These are phyloP conservation scores for Didymella segeticola DNA, from an alignment of 2,329 filamentous ascomycete genomes.

Conservation along the genomic window DNA sequence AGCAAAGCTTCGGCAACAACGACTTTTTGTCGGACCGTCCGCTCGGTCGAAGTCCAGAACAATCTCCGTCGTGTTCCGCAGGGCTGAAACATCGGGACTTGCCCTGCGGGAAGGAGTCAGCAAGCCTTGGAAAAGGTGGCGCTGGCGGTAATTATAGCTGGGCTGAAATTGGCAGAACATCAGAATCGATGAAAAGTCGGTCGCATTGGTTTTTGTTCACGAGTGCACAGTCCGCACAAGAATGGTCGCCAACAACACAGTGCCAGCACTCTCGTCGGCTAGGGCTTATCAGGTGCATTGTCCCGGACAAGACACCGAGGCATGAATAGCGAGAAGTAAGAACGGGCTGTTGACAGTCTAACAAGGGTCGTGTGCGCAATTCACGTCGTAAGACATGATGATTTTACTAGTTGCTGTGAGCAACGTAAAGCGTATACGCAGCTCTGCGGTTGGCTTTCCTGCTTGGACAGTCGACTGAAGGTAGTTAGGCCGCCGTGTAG, in stretches of 20 bases:
- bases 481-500: background rate
- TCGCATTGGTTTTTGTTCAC: background rate
- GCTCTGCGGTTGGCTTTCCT: background rate
- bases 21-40: background rate
- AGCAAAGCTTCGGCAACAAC: background rate
- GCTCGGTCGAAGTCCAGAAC: background rate
- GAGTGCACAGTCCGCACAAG: background rate
- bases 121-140: background rate
- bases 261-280: background rate
- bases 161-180: slow-evolving; percentile 1
- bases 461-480: background rate
- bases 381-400: background rate
- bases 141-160: slow-evolving; percentile 1
- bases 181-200: background rate
- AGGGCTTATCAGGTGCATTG: background rate
- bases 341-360: background rate
- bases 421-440: slow-evolving; percentile 1
- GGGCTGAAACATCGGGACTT: slow-evolving; percentile 5
- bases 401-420: background rate
- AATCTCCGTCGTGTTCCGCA: background rate
- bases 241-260: background rate
- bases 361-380: background rate
- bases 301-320: background rate
- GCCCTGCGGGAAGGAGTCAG: background rate
- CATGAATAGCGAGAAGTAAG: background rate